Evolutionary conservation across 345 rosid genomes (phyloP), one percentile per base, ranked within the genome.

Genomic region (Acer negundo): DNA sequence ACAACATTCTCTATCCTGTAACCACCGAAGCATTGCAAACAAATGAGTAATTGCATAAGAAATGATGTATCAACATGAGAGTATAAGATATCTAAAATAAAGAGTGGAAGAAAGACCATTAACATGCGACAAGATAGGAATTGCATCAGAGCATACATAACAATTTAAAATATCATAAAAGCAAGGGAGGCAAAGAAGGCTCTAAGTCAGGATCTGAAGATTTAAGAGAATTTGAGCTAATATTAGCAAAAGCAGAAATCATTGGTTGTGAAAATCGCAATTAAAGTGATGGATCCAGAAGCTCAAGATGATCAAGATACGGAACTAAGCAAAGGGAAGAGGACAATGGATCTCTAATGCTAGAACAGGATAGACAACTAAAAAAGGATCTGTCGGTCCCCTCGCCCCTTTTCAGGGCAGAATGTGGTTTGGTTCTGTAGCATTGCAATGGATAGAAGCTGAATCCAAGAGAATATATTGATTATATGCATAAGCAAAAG

Each of bases 1-100:
- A 86, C 86, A 81, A 51, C 10, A 22, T 40, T 80, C 61, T 16
- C 67, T 26, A 75, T 46, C 89, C 92, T 89, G 75, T 67, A 80
- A 70, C 61, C 66, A 72, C 23, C 46, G 40, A 62, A 46, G 16
- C 11, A 69, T 11, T 16, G 15, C 16, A 74, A 67, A 42, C 22
- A 75, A 74, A 73, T 58, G 47, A 73, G 73, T 67, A n/a, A 67
- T 63, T 38, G 22, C 16, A 73, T 3, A 38, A 13, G 72, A 53
- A 11, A 44, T n/a, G 61, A 5, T 4, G 24, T 24, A 38, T 58
- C 28, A 17, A 51, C 23, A 56, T 7, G 70, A 9, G 11, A 70
- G 83, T 7, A 23, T 9, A 47, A 69, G 56, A 62, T 35, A 12
- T 19, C 47, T 35, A 7, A 24, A 49, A 23, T 40, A 9, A 38